Conservation (phyloP, 1,139 yeast species). For the Pichia sp. region DNA sequence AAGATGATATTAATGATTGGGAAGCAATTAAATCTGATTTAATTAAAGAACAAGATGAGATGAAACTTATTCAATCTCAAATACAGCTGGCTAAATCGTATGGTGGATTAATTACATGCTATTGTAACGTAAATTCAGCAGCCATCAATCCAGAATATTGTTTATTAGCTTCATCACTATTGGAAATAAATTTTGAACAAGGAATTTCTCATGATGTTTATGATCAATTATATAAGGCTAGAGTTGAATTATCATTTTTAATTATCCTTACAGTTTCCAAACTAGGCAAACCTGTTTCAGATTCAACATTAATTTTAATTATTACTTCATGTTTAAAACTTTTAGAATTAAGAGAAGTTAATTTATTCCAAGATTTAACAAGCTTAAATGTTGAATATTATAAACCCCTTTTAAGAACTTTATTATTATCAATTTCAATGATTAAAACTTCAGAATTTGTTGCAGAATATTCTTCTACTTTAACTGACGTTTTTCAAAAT, state of each 20-base stretch:
- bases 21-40: conserved; percentile 44
- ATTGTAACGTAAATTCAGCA: conserved; percentile 36
- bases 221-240: conserved; percentile 48
- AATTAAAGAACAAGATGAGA: conserved; percentile 53
- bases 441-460: conserved; percentile 40
- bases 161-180: conserved; percentile 42
- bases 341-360: conserved; percentile 41
- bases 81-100: conserved; percentile 64
- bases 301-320: conserved; percentile 34
- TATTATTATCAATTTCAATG: conserved; percentile 43
- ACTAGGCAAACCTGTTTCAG: conserved; percentile 17
- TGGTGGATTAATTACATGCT: conserved; percentile 71
- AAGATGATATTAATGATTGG: conserved; percentile 38
- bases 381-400: conserved; percentile 38
- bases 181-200: conserved; percentile 47
- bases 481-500: conserved; percentile 50
- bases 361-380: conserved; percentile 39
- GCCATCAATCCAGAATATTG: conserved; percentile 34
- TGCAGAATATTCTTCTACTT: conserved; percentile 44
- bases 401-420: conserved; percentile 55
- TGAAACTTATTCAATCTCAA: conserved; percentile 64
- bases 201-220: conserved; percentile 47
- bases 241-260: conserved; percentile 67
- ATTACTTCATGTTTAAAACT: conserved; percentile 39
- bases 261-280: conserved; percentile 44